Percentiles rank a stretch among this genome's conserved stretches.
Conservation (phyloP, 805 yeast species). For the Barnettozyma populi region DNA sequence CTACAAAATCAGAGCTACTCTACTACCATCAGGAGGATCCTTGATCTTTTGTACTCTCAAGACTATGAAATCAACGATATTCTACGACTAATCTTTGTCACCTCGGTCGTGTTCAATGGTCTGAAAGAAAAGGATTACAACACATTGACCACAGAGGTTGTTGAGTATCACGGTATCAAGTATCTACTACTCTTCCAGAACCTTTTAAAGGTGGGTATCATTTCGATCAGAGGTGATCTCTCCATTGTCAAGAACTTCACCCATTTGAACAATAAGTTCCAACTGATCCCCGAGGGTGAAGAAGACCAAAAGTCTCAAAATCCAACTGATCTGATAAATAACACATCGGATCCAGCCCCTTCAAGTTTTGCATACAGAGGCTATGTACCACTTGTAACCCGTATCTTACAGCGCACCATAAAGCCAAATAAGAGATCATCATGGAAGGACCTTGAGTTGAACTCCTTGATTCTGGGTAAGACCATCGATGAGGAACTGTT, state of each 20-base stretch:
- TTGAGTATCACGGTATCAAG: conserved; percentile 61
- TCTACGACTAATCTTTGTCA: conserved; percentile 48
- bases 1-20: conserved; percentile 43
- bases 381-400: conserved; percentile 66
- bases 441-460: conserved; percentile 36
- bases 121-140: conserved; percentile 59
- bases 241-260: conserved; percentile 31
- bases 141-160: conserved; percentile 45
- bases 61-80: conserved; percentile 38
- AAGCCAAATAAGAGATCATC: conserved; percentile 38
- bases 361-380: conserved; percentile 73
- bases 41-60: conserved; percentile 42
- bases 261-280: conserved; percentile 35
- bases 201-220: conserved; percentile 43
- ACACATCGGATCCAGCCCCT: conserved; percentile 33
- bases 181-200: conserved; percentile 42
- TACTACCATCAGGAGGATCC: conserved; percentile 31
- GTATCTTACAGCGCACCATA: conserved; percentile 55
- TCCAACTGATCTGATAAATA: not conserved
- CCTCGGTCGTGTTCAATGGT: conserved; percentile 64
- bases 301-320: conserved; percentile 8
- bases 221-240: conserved; percentile 28
- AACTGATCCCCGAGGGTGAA: conserved; percentile 38
- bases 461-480: conserved; percentile 31
- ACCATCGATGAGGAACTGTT: conserved; percentile 26